A percentile compares a stretch with the other conserved stretches of the same genome.
Conservation (phyloP, 2,329 filamentous ascomycete species). For the Colletotrichum abscissum region DNA sequence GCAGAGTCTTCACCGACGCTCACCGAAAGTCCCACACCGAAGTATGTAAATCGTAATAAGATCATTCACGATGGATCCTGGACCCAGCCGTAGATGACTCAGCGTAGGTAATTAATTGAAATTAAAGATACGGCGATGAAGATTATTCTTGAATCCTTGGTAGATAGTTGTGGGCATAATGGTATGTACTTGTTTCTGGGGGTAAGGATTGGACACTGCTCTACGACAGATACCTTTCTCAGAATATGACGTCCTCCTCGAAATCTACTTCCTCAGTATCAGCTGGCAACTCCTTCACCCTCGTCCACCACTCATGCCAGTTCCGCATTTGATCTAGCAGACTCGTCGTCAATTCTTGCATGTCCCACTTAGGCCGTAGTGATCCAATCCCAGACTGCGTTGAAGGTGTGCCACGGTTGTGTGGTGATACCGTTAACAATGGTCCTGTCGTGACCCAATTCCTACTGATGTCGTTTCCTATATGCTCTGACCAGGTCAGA, state of each 20-base stretch:
- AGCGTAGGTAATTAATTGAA: not conserved
- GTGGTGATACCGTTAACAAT: constrained; percentile 51
- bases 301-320: constrained; percentile 50
- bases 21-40: constrained; percentile 25
- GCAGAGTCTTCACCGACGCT: constrained; percentile 32
- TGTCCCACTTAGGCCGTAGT: constrained; percentile 45
- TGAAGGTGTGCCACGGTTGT: constrained; percentile 45
- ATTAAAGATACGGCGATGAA: not conserved
- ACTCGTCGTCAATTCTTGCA: constrained; percentile 43
- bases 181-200: not conserved
- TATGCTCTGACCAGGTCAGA: constrained; percentile 53
- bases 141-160: not conserved
- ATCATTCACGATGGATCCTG: not conserved
- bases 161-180: not conserved
- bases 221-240: not conserved
- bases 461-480: constrained; percentile 56
- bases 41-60: not conserved
- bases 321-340: constrained; percentile 44
- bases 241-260: constrained; percentile 28
- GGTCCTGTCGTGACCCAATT: constrained; percentile 54
- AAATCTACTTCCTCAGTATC: constrained; percentile 1
- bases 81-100: not conserved
- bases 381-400: constrained; percentile 52
- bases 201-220: not conserved
- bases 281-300: constrained; percentile 9